phyloP scores from a whole-genome alignment of 2,329 filamentous ascomycete species.

The Aspergillus sp. region DNA sequence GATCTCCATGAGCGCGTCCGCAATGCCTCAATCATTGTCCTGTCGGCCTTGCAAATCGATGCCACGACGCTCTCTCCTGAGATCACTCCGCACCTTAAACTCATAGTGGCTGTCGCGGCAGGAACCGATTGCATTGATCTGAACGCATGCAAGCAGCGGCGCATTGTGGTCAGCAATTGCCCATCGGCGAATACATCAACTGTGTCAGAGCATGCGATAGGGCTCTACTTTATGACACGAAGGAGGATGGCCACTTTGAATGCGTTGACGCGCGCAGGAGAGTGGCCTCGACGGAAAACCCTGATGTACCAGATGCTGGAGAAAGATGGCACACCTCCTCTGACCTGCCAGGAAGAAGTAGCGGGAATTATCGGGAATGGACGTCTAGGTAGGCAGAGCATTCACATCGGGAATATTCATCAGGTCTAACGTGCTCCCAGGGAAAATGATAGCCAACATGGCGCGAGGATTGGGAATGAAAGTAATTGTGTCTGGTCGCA shows the following conservation, averaged over 20 bases:
- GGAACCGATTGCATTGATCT: slow-evolving; percentile 51
- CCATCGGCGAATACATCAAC: slow-evolving; percentile 49
- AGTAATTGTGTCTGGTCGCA: slow-evolving; percentile 50
- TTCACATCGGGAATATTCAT: not conserved
- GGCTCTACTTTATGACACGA: slow-evolving; percentile 49
- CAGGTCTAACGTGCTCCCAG: slow-evolving; percentile 11
- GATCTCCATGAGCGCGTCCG: slow-evolving; percentile 43
- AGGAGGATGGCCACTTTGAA: slow-evolving; percentile 42
- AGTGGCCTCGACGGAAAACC: slow-evolving; percentile 43
- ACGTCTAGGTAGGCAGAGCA: slow-evolving; percentile 37
- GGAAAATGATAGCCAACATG: slow-evolving; percentile 46
- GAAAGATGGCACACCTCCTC: slow-evolving; percentile 34
- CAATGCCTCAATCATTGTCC: slow-evolving; percentile 48
- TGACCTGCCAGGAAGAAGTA: slow-evolving; percentile 50
- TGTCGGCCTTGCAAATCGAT: slow-evolving; percentile 32
- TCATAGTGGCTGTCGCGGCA: slow-evolving; percentile 47
- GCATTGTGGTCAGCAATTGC: slow-evolving; percentile 48
- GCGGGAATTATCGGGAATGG: slow-evolving; percentile 53
- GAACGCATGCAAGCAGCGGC: slow-evolving; percentile 41
- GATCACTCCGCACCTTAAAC: slow-evolving; percentile 44
- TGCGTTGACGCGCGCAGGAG: slow-evolving; percentile 31
- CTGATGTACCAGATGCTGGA: slow-evolving; percentile 30
- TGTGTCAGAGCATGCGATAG: slow-evolving; percentile 52
- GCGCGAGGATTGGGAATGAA: slow-evolving; percentile 49
- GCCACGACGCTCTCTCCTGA: slow-evolving; percentile 41